Conservation (phyloP, 2,329 filamentous ascomycete genomes). For the Parastagonospora avenae region DNA sequence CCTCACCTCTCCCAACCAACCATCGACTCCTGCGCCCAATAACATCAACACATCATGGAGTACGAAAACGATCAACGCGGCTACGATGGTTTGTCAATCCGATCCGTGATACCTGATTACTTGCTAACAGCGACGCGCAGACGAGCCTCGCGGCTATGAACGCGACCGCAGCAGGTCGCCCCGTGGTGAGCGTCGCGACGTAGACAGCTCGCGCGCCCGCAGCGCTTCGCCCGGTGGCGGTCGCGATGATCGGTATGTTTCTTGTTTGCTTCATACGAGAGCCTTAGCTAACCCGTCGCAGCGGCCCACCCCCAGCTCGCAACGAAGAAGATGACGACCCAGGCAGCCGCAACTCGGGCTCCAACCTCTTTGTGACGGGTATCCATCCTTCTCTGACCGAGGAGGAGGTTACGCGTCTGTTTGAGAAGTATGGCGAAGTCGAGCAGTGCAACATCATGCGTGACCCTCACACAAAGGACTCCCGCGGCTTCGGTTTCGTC, state of each 20-base stretch:
- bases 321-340: conserved; percentile 74
- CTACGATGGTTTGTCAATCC: conserved; percentile 64
- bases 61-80: conserved; percentile 69
- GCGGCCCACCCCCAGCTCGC: conserved; percentile 54
- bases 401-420: conserved; percentile 88
- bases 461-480: conserved; percentile 97
- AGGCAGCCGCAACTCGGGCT: conserved; percentile 81
- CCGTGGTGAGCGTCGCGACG: conserved; percentile 55
- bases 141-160: conserved; percentile 66
- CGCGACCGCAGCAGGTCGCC: conserved; percentile 71
- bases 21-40: conserved; percentile 26
- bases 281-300: conserved; percentile 38
- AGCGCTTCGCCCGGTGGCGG: conserved; percentile 66
- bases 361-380: conserved; percentile 98
- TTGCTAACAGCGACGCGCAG: conserved; percentile 37
- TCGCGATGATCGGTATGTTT: conserved; percentile 52
- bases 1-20: conserved; percentile 23
- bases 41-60: conserved; percentile 59
- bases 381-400: conserved; percentile 93
- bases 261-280: neutral
- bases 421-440: conserved; percentile 98
- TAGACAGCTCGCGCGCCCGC: conserved; percentile 64
- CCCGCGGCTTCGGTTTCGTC: conserved; percentile 97
- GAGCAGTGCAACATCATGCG: conserved; percentile 99
- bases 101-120: conserved; percentile 8